phyloP scores from a whole-genome alignment of 1,284 basidiomycete species.

The Naganishia sp. region DNA sequence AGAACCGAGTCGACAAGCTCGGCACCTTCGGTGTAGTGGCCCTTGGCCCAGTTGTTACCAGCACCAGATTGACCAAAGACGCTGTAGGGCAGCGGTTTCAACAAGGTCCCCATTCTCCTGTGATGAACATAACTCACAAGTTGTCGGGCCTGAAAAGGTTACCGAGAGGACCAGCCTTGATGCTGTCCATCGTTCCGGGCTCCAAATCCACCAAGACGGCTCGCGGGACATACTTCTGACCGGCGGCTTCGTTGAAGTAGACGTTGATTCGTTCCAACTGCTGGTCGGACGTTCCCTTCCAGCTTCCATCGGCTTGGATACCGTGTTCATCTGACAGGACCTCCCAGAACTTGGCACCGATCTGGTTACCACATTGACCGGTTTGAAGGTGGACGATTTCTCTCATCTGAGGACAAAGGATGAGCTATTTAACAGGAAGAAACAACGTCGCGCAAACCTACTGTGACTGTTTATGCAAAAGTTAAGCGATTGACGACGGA shows the following conservation, averaged over 20 bases:
- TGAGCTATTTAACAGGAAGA: not conserved
- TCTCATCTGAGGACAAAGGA: slow-evolving; percentile 14
- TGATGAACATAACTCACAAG: slow-evolving; percentile 53
- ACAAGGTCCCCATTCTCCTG: too few species aligned
- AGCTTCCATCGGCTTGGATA: slow-evolving; percentile 69
- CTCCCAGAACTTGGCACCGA: slow-evolving; percentile 58
- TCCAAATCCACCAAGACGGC: slow-evolving; percentile 93
- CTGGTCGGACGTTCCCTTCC: slow-evolving; percentile 90
- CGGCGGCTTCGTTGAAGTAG: slow-evolving; percentile 89
- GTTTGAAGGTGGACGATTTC: slow-evolving; percentile 82
- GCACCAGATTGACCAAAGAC: slow-evolving; percentile 61
- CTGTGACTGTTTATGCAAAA: slow-evolving; percentile 13
- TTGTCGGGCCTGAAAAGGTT: slow-evolving; percentile 62
- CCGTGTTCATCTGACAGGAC: slow-evolving; percentile 92
- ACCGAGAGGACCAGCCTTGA: slow-evolving; percentile 66
- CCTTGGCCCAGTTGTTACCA: slow-evolving; percentile 72
- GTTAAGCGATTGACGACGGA: slow-evolving; percentile 13
- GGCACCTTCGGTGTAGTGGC: slow-evolving; percentile 59
- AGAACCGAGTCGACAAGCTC: slow-evolving; percentile 62
- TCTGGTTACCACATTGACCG: slow-evolving; percentile 98
- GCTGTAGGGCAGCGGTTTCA: slow-evolving; percentile 30
- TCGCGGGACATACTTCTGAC: slow-evolving; percentile 94
- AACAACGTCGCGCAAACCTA: not conserved
- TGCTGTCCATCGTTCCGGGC: slow-evolving; percentile 95
- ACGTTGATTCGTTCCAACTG: slow-evolving; percentile 97